These are phyloP conservation scores for Gaeumannomyces tritici DNA, from an alignment of 2,329 filamentous ascomycete species.

Conservation along the genomic window DNA sequence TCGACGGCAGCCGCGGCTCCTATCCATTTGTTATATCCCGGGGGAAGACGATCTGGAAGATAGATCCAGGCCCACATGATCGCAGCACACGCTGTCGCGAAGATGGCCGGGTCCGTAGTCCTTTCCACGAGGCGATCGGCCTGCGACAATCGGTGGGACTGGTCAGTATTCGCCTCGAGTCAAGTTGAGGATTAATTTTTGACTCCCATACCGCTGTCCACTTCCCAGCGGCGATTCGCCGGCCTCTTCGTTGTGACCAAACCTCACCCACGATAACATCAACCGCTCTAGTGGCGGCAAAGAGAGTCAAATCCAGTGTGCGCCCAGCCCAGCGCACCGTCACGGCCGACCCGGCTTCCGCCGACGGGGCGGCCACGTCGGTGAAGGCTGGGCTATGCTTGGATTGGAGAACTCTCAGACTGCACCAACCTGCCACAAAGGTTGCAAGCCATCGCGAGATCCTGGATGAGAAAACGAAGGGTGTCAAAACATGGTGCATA, in stretches of 20 bases:
- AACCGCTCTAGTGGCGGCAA: conserved; percentile 60
- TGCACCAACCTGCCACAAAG: conserved; percentile 49
- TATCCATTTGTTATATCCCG: conserved; percentile 75
- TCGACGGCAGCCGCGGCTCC: conserved; percentile 68
- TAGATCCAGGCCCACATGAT: conserved; percentile 93
- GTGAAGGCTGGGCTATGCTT: conserved; percentile 36
- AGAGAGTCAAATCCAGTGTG: conserved; percentile 76
- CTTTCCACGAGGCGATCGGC: conserved; percentile 29
- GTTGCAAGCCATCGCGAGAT: conserved; percentile 46
- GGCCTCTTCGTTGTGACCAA: conserved; percentile 44
- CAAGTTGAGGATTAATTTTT: background rate
- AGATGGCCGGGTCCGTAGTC: conserved; percentile 58
- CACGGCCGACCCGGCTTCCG: conserved; percentile 14
- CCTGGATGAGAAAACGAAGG: conserved; percentile 21
- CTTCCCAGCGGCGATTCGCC: conserved; percentile 31
- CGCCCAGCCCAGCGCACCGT: conserved; percentile 46
- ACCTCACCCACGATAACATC: conserved; percentile 60
- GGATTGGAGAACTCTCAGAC: conserved; percentile 47
- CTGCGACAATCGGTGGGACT: conserved; percentile 6
- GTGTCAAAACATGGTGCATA: background rate
- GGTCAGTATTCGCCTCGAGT: conserved; percentile 1
- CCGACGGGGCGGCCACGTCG: conserved; percentile 17
- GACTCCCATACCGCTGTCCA: conserved; percentile 34
- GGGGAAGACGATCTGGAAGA: conserved; percentile 57
- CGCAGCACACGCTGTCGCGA: conserved; percentile 60